Percentiles rank a stretch among this genome's conserved stretches.
Conservation (phyloP, 495 filamentous ascomycete genomes). For the Neurospora tetraspora region DNA sequence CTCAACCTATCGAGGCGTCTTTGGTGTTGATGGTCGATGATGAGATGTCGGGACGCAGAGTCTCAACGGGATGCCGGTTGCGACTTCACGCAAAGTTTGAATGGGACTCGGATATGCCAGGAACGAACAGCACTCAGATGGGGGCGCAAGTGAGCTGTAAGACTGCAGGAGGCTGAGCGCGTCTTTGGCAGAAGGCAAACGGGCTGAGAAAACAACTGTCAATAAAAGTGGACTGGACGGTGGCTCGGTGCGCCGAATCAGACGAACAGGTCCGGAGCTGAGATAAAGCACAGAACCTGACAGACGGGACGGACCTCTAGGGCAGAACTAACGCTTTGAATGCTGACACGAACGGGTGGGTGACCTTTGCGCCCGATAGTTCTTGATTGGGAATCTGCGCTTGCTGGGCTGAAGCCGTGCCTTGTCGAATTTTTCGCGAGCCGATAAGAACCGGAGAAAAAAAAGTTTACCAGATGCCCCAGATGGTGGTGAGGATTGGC, state of each 20-base stretch:
- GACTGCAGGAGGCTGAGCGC: neutral
- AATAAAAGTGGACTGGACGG: neutral
- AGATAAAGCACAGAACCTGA: neutral
- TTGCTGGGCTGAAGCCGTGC: neutral
- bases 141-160: neutral
- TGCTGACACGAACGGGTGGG: neutral
- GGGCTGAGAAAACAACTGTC: neutral
- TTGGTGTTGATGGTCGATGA: neutral
- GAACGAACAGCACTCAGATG: neutral
- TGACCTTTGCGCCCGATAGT: neutral
- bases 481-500: slow-evolving; percentile 5
- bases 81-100: neutral
- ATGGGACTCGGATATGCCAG: neutral
- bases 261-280: neutral
- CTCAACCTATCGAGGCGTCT: neutral
- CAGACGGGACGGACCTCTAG: neutral
- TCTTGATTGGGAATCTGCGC: neutral
- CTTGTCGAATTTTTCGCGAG: neutral
- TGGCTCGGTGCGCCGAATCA: neutral
- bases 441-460: neutral
- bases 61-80: neutral
- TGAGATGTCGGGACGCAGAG: neutral
- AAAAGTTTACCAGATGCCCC: neutral
- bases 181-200: neutral
- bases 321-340: neutral